Evolutionary conservation across 75 land plant species (phyloP), one percentile per base, ranked within the genome.

Genomic region (Ceratopteris richardii): DNA sequence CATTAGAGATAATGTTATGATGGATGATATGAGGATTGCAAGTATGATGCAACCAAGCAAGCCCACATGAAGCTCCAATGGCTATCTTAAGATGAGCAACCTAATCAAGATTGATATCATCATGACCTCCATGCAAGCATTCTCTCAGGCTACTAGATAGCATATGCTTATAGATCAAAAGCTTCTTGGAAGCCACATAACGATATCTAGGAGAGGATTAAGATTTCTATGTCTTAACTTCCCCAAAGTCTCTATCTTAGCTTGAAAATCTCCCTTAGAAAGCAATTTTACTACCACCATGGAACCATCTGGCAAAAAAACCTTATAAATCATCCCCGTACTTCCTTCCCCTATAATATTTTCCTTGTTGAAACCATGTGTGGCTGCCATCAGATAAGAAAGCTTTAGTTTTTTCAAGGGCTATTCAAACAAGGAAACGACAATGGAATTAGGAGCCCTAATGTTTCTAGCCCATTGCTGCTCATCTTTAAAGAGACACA

Each of bases 1-100:
- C 75, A n/a, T 71, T 77, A 0, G 98, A 79, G 57, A 90, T 94
- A 51, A 94, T 79, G 55, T 86, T 83, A 44, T 90, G 77, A 44
- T 94, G 98, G 3, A 94, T 66, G 48, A 94, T 72, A 9, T 91
- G 70, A 6, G 98, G 96, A 51, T 94, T 94, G 78, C 98, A 94
- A 53, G 31, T 86, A 47, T 94, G 96, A 46, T 94, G 98, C 33
- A 94, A 77, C 96, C 96, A 94, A 0, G 96, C 90, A 13, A 94
- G 53, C 1, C 96, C 98, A 57, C 71, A 70, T 1, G 98, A 84
- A 13, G 84, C 79, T 30, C 96, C 84, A 54, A 94, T 77, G 20
- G 68, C 84, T 18, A 94, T 77, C 62, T 72, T 89, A 21, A 94
- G 64, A 60, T 96, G 69, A 52, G 61, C 12, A 0, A 79, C 60